Evolutionary conservation across 2,329 filamentous ascomycete species (phyloP).

Genomic region (Fusarium zealandicum): DNA sequence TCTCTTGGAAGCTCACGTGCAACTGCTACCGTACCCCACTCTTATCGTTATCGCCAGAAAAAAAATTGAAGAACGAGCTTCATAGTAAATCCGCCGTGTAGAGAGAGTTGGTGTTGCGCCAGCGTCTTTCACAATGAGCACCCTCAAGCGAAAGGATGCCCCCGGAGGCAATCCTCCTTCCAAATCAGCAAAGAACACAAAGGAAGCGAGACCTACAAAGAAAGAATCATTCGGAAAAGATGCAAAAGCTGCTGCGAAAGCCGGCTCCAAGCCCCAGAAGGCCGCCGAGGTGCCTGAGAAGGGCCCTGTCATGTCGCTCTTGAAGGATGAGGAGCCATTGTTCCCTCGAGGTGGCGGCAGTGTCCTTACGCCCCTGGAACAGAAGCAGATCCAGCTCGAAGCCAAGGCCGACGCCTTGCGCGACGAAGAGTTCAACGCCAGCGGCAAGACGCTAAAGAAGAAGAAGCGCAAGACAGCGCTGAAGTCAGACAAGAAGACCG

Average conservation of each 20-base stretch:
- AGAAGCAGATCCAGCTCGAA: slow-evolving; percentile 95
- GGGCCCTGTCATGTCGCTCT: slow-evolving; percentile 52
- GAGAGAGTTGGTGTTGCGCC: slow-evolving; percentile 40
- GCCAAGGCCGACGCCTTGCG: slow-evolving; percentile 91
- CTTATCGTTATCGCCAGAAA: slow-evolving; percentile 37
- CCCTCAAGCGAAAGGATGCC: slow-evolving; percentile 65
- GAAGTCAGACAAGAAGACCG: slow-evolving; percentile 61
- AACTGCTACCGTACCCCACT: neutral
- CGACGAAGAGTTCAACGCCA: slow-evolving; percentile 73
- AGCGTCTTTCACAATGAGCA: slow-evolving; percentile 56
- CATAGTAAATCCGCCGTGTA: slow-evolving; percentile 28
- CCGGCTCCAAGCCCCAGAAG: slow-evolving; percentile 45
- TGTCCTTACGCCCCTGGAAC: slow-evolving; percentile 88
- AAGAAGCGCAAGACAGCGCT: slow-evolving; percentile 64
- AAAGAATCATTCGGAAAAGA: slow-evolving; percentile 46
- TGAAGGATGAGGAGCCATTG: slow-evolving; percentile 82
- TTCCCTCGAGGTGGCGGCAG: slow-evolving; percentile 94
- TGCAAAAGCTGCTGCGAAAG: slow-evolving; percentile 40
- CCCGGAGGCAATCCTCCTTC: slow-evolving; percentile 58
- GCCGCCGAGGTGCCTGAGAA: slow-evolving; percentile 42
- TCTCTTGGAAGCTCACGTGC: too few relatives aligned
- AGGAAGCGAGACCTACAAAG: slow-evolving; percentile 58
- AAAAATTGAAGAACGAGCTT: slow-evolving; percentile 43
- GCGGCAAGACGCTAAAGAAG: slow-evolving; percentile 54
- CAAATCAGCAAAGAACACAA: slow-evolving; percentile 57